These are phyloP conservation scores for Pseudomassariella vexata DNA, from an alignment of 2,329 filamentous ascomycete genomes.

Conservation along the genomic window DNA sequence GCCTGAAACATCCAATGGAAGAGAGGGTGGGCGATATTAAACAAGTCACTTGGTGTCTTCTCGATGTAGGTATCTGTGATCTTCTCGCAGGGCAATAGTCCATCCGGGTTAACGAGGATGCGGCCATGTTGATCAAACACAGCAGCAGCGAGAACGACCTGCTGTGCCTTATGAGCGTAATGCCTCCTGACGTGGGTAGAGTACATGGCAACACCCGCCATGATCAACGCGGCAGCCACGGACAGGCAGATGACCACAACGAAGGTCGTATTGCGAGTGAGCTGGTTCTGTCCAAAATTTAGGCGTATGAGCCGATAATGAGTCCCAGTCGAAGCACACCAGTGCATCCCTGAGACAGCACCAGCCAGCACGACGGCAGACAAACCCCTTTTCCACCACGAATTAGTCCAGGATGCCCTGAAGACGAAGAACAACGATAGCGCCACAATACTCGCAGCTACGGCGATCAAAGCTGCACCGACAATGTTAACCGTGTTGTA, in stretches of 20 bases:
- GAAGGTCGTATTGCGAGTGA: slow-evolving; percentile 60
- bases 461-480: slow-evolving; percentile 66
- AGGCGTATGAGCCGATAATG: slow-evolving; percentile 52
- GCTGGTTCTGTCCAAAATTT: slow-evolving; percentile 30
- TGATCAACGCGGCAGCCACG: slow-evolving; percentile 53
- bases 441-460: slow-evolving; percentile 63
- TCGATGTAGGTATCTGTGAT: slow-evolving; percentile 75
- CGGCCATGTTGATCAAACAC: slow-evolving; percentile 63
- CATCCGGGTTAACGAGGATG: slow-evolving; percentile 64
- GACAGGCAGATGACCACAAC: slow-evolving; percentile 68
- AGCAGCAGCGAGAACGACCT: slow-evolving; percentile 53
- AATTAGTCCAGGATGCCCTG: slow-evolving; percentile 69
- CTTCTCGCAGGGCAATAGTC: slow-evolving; percentile 64
- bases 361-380: slow-evolving; percentile 64
- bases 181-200: slow-evolving; percentile 46
- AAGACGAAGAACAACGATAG: slow-evolving; percentile 74
- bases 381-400: slow-evolving; percentile 67
- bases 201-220: slow-evolving; percentile 50
- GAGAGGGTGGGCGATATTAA: slow-evolving; percentile 69
- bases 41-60: slow-evolving; percentile 65
- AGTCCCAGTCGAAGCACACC: slow-evolving; percentile 70
- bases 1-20: slow-evolving; percentile 87
- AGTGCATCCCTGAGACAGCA: slow-evolving; percentile 83
- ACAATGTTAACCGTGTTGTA: slow-evolving; percentile 57
- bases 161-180: slow-evolving; percentile 54